These are phyloP conservation scores for Calycina marina DNA, from an alignment of 2,329 filamentous ascomycete species.

Conservation along the genomic window DNA sequence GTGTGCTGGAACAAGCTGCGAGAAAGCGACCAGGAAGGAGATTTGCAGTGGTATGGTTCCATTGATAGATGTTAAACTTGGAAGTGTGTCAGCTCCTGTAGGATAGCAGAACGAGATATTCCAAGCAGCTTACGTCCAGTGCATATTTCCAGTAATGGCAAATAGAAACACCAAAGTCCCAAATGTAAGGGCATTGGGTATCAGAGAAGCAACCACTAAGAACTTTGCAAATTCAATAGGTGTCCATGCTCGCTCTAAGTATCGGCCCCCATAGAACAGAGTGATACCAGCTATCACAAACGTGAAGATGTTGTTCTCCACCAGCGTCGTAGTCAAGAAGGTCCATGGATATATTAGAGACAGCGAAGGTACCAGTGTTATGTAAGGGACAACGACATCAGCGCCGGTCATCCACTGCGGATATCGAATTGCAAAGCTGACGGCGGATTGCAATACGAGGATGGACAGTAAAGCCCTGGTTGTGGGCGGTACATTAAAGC, in stretches of 20 bases:
- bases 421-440: conserved; percentile 69
- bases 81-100: conserved; percentile 19
- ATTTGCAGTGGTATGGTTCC: conserved; percentile 84
- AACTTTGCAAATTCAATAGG: conserved; percentile 87
- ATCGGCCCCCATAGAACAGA: conserved; percentile 82
- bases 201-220: conserved; percentile 57
- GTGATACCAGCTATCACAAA: conserved; percentile 63
- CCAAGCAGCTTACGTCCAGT: conserved; percentile 46
- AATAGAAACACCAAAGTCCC: conserved; percentile 61
- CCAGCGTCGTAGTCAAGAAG: conserved; percentile 68
- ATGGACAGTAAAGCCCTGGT: conserved; percentile 69
- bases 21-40: conserved; percentile 90
- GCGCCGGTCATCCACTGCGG: conserved; percentile 49
- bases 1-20: conserved; percentile 92
- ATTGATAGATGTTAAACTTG: conserved; percentile 65
- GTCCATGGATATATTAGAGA: conserved; percentile 91
- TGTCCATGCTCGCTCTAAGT: conserved; percentile 92
- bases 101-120: conserved; percentile 5
- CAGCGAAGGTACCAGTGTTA: conserved; percentile 71
- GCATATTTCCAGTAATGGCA: conserved; percentile 49
- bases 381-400: conserved; percentile 65
- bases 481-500: conserved; percentile 85
- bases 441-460: conserved; percentile 61
- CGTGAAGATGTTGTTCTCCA: conserved; percentile 88
- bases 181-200: conserved; percentile 70